A percentile compares a stretch with the other conserved stretches of the same genome.
Evolutionary conservation across 176 grass and related monocot genomes (phyloP).

Genomic region (Cocos nucifera): DNA sequence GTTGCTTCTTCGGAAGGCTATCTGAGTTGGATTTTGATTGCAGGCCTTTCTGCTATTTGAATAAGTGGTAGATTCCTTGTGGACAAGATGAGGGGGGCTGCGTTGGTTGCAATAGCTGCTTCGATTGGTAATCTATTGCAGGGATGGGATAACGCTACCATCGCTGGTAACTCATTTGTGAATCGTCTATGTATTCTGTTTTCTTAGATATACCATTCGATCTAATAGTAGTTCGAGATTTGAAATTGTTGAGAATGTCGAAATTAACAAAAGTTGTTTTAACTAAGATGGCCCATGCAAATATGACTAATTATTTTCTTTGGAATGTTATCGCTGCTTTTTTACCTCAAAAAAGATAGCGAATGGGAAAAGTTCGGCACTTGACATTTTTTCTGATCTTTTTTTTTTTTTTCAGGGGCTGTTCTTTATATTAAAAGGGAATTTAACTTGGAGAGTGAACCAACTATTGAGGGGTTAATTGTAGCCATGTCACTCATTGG

Average conservation of each 20-base stretch:
- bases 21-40: too few species aligned
- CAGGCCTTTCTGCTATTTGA: too few species aligned
- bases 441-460: constrained; percentile 48
- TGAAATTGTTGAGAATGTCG: neutral
- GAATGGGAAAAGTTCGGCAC: too few species aligned
- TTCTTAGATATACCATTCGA: neutral
- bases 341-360: neutral
- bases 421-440: constrained; percentile 80
- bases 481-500: constrained; percentile 80
- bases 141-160: constrained; percentile 96
- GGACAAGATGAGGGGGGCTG: constrained; percentile 46
- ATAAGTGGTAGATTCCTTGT: too few species aligned
- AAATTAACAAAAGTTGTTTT: too few species aligned
- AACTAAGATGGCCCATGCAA: too few species aligned
- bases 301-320: too few species aligned
- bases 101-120: constrained; percentile 54
- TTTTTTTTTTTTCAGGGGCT: constrained; percentile 17
- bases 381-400: constrained; percentile 2
- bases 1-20: too few species aligned
- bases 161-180: constrained; percentile 27
- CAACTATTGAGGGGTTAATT: constrained; percentile 58
- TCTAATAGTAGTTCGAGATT: neutral
- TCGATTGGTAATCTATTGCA: constrained; percentile 74
- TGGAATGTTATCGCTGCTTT: neutral
- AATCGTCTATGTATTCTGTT: neutral